Evolutionary conservation across 2,329 filamentous ascomycete genomes (phyloP).

Genomic region (Leptodontidium sp.): DNA sequence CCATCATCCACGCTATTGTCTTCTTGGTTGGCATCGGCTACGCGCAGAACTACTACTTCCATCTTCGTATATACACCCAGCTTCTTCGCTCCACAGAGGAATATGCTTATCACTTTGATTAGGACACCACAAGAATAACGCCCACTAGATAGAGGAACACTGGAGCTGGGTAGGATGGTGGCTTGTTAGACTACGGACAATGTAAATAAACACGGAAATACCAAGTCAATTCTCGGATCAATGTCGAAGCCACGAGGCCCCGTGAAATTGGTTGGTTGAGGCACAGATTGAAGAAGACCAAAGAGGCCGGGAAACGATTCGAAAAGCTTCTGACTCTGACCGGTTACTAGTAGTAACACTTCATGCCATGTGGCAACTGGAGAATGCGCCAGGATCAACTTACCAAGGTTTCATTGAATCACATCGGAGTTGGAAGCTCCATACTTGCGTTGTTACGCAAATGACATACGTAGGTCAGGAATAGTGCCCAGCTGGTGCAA

Average conservation of each 20-base stretch:
- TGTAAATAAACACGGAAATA: conserved; percentile 45
- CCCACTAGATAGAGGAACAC: conserved; percentile 71
- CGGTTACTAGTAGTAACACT: too few species aligned
- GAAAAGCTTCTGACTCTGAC: too few species aligned
- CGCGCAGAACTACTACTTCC: conserved; percentile 99
- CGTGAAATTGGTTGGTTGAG: background rate
- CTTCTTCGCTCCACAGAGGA: background rate
- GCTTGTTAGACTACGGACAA: conserved; percentile 40
- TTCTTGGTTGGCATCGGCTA: conserved; percentile 85
- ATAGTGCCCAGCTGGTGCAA: too few species aligned
- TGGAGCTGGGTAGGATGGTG: conserved; percentile 17
- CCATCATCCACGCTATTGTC: conserved; percentile 86
- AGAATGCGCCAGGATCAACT: too few species aligned
- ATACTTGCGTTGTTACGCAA: too few species aligned
- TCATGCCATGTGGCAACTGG: too few species aligned
- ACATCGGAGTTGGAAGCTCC: too few species aligned
- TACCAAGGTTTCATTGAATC: too few species aligned
- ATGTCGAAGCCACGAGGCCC: background rate
- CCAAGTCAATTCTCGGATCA: conserved; percentile 11
- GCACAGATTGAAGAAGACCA: background rate
- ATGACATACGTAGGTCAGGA: too few species aligned
- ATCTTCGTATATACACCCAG: conserved; percentile 78
- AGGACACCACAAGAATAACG: conserved; percentile 99
- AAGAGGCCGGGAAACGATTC: background rate
- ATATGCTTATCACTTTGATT: conserved; percentile 39